Base-by-base conservation (phyloP, 2,329 filamentous ascomycete species). In the Cercospora brassicicola region DNA sequence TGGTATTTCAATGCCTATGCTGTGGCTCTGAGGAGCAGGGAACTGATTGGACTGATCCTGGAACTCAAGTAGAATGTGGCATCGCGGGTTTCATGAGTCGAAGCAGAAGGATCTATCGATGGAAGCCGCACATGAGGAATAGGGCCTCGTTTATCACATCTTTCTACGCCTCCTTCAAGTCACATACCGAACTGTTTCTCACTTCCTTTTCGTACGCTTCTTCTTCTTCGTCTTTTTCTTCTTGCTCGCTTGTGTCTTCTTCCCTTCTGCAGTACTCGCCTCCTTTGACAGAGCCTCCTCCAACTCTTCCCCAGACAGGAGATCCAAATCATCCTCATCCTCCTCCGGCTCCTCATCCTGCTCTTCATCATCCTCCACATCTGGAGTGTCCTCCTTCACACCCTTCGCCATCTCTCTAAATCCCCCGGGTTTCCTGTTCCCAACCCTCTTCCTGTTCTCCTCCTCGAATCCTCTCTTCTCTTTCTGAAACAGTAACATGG, bases 381-480 rank as follows among this genome's bases (percentile, higher is more conserved):
- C 67, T 69, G 45, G 65, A 64, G 68, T 71, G 69, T 59, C 74
- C 72, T 72, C 69, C 64, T 62, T 70, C 42, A 55, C 65, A 33
- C 66, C 65, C 66, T 67, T 72, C 20, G 64, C 64, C 33, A 64
- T 67, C 30, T 61, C 63, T 30, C 69, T 70, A 39, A 56, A 68
- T 15, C 23, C 70, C 56, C 66, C 60, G 42, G 60, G 69, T 69
- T 68, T 69, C 62, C 69, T 71, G 18, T 65, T 77, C 30, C 78
- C 78, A 78, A 87, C 95, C 66, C 86, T 88, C 78, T 88, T 89
- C 65, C 89, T 83, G 78, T 93, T 88, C 77, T 96, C 92, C 66
- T 88, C 83, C 77, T 98, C 95, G 77, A 99, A 97, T 0, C 86
- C 91, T 18, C 89, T 84, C 81, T 97, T 98, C 78, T 93, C 88